Conservation (phyloP, 2,329 filamentous ascomycete species). For the Capronia americana region DNA sequence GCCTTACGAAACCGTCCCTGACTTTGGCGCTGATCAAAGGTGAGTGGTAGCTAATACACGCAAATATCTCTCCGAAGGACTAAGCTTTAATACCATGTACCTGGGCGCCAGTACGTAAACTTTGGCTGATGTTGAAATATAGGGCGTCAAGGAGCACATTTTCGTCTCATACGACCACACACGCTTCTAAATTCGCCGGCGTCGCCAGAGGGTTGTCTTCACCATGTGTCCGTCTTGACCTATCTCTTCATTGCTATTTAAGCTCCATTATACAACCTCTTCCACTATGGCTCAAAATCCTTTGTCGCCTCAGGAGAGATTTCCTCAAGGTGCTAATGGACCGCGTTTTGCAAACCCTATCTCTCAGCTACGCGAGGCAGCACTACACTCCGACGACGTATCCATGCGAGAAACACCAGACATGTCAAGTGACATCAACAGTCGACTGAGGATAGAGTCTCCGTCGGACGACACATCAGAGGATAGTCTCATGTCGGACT, state of each 20-base stretch:
- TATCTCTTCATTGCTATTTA: neutral
- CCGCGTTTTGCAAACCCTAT: constrained; percentile 23
- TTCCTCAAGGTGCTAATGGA: constrained; percentile 17
- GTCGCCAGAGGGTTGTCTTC: neutral
- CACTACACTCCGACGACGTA: constrained; percentile 21
- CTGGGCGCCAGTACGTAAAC: neutral
- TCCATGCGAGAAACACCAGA: constrained; percentile 36
- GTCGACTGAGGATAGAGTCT: constrained; percentile 33
- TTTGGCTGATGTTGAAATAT: neutral
- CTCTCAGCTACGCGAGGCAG: constrained; percentile 21
- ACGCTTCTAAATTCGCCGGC: neutral
- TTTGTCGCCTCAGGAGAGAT: constrained; percentile 14
- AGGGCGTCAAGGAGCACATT: neutral
- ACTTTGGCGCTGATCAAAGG: neutral
- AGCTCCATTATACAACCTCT: neutral
- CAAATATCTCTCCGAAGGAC: neutral
- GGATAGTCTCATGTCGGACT: constrained; percentile 33
- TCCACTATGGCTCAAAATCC: constrained; percentile 21
- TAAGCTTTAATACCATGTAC: neutral
- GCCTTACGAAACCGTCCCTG: neutral
- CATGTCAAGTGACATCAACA: constrained; percentile 26
- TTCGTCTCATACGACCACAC: neutral
- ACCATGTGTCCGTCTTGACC: constrained; percentile 22
- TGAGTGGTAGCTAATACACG: neutral
- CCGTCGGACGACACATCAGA: constrained; percentile 36